These are phyloP conservation scores for Epichloe coenophiala DNA, from an alignment of 2,329 filamentous ascomycete species.

Conservation along the genomic window DNA sequence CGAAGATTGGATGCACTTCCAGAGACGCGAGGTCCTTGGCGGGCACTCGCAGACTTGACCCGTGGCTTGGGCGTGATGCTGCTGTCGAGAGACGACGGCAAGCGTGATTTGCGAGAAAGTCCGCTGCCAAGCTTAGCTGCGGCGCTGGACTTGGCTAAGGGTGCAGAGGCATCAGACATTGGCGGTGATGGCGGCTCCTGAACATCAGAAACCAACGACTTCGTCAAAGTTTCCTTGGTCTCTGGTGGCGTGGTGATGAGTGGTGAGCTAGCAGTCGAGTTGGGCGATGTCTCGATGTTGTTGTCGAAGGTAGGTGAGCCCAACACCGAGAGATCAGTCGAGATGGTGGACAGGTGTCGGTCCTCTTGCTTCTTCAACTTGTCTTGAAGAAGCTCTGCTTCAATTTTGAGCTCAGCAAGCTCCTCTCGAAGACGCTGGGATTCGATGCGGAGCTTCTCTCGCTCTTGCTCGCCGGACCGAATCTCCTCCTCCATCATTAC, in stretches of 20 bases:
- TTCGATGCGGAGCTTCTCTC: conserved; percentile 79
- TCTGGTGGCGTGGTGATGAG: conserved; percentile 76
- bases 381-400: conserved; percentile 86
- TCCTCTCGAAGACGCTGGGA: conserved; percentile 82
- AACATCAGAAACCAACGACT: conserved; percentile 46
- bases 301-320: conserved; percentile 63
- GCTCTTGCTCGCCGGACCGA: conserved; percentile 78
- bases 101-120: conserved; percentile 32
- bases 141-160: conserved; percentile 38
- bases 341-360: conserved; percentile 44
- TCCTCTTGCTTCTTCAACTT: conserved; percentile 65
- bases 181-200: conserved; percentile 87
- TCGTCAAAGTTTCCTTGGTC: conserved; percentile 47
- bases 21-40: conserved; percentile 27
- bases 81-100: conserved; percentile 42
- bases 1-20: conserved; percentile 31
- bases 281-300: conserved; percentile 59
- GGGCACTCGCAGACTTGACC: conserved; percentile 25
- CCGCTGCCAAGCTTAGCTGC: conserved; percentile 21
- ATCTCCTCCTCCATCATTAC: conserved; percentile 96
- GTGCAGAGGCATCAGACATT: conserved; percentile 70
- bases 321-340: conserved; percentile 47
- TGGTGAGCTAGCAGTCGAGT: conserved; percentile 81
- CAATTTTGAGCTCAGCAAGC: conserved; percentile 82
- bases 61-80: conserved; percentile 45